phyloP scores from a whole-genome alignment of 306 rosid genomes.

The Cucurbita pepo region DNA sequence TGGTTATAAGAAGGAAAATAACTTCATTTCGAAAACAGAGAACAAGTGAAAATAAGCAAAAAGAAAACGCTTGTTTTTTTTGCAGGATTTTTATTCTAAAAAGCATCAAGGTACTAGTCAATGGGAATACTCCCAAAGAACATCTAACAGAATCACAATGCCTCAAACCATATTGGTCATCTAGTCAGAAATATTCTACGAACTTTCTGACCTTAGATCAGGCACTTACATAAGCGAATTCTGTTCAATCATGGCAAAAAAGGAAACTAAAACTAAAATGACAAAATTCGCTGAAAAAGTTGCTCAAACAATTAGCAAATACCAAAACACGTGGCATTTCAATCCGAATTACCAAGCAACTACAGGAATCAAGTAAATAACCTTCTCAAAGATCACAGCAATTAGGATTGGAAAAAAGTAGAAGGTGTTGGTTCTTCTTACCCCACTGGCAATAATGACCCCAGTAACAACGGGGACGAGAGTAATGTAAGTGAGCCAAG shows the following conservation, averaged over 20 bases:
- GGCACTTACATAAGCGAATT: neutral
- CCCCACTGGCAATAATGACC: slow-evolving; percentile 97
- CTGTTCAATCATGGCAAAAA: neutral
- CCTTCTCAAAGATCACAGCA: neutral
- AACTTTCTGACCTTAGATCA: neutral
- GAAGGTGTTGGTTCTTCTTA: slow-evolving; percentile 11
- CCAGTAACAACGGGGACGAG: slow-evolving; percentile 93
- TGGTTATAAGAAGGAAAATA: neutral
- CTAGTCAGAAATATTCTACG: neutral
- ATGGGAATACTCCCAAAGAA: neutral
- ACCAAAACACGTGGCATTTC: neutral
- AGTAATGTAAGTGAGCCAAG: slow-evolving; percentile 84
- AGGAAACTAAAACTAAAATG: neutral
- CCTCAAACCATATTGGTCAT: neutral
- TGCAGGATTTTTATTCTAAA: neutral
- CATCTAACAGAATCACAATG: neutral
- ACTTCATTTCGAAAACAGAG: neutral
- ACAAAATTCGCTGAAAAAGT: neutral
- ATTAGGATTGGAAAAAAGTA: neutral
- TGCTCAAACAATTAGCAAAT: neutral
- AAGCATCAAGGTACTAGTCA: neutral
- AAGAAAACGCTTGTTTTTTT: neutral
- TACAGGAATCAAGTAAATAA: neutral
- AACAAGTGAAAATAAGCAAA: neutral
- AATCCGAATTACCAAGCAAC: neutral